phyloP scores from a whole-genome alignment of 768 basidiomycete genomes.

The Termitomyces sp. region DNA sequence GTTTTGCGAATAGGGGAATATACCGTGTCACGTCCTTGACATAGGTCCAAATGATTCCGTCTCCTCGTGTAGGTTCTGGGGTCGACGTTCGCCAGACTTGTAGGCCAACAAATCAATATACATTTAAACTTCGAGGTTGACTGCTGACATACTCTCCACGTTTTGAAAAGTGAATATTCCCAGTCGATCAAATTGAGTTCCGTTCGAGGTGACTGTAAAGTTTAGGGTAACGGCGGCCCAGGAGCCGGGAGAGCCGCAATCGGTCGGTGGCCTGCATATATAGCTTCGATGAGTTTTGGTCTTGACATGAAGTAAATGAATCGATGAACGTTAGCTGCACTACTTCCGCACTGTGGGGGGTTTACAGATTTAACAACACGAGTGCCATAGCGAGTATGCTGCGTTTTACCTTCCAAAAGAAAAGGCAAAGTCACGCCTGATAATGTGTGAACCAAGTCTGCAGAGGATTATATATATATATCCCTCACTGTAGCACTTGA shows the following conservation, averaged over 20 bases:
- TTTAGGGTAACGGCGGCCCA: constrained; percentile 75
- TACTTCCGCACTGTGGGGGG: constrained; percentile 48
- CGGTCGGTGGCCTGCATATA: constrained; percentile 53
- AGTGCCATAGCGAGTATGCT: neutral
- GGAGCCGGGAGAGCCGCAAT: constrained; percentile 63
- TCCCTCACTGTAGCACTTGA: constrained; percentile 50
- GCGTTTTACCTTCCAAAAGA: constrained; percentile 54
- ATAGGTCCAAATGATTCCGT: constrained; percentile 77
- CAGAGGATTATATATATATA: neutral
- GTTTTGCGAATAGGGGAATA: constrained; percentile 60
- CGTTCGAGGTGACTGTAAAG: constrained; percentile 74
- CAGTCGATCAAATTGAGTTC: constrained; percentile 70
- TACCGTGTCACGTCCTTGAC: constrained; percentile 73
- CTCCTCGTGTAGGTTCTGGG: constrained; percentile 59
- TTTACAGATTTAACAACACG: neutral
- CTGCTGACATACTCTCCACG: constrained; percentile 54
- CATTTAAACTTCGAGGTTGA: neutral
- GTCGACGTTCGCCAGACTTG: constrained; percentile 79
- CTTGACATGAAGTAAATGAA: neutral
- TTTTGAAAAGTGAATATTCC: constrained; percentile 73
- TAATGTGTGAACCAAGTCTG: neutral
- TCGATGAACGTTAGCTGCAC: constrained; percentile 48
- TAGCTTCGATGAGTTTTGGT: neutral
- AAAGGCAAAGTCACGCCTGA: constrained; percentile 65
- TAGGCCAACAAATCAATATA: neutral